A percentile compares a stretch with the other conserved stretches of the same genome.
Conservation (phyloP, 768 basidiomycete species). For the Panaeolus papilionaceus region DNA sequence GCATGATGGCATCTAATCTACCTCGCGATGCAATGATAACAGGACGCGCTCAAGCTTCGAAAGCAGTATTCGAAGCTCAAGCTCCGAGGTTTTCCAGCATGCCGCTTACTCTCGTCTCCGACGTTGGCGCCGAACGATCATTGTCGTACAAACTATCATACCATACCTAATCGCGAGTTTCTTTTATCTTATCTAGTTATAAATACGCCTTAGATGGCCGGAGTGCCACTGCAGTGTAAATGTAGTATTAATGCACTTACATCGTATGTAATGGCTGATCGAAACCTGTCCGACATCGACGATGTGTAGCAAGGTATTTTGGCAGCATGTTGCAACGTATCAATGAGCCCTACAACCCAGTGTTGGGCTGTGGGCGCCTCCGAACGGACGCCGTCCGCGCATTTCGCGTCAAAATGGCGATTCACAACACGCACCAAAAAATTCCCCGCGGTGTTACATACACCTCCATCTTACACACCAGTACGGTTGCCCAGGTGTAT, state of each 20-base stretch:
- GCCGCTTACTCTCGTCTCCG: conserved; percentile 7
- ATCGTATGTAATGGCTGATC: neutral
- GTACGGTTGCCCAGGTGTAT: too few species aligned
- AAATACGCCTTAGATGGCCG: conserved; percentile 1
- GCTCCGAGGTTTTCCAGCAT: neutral
- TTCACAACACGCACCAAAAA: neutral
- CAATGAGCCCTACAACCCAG: neutral
- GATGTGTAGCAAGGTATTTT: neutral
- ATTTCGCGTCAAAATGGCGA: neutral
- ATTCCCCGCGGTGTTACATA: neutral
- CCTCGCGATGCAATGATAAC: neutral
- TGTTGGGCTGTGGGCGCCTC: conserved; percentile 2
- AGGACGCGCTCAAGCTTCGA: neutral
- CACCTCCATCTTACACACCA: neutral
- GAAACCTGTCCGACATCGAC: neutral
- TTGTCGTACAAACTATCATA: neutral
- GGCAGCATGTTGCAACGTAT: neutral
- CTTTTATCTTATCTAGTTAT: neutral
- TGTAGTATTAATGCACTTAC: neutral
- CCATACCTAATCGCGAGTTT: neutral
- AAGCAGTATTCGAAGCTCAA: neutral
- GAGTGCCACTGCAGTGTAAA: neutral
- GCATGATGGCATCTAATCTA: neutral
- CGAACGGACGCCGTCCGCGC: neutral
- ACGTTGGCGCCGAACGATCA: neutral